A percentile compares a stretch with the other conserved stretches of the same genome.
Conservation (phyloP, 148 eudicot species). For the Polygonum aviculare region DNA sequence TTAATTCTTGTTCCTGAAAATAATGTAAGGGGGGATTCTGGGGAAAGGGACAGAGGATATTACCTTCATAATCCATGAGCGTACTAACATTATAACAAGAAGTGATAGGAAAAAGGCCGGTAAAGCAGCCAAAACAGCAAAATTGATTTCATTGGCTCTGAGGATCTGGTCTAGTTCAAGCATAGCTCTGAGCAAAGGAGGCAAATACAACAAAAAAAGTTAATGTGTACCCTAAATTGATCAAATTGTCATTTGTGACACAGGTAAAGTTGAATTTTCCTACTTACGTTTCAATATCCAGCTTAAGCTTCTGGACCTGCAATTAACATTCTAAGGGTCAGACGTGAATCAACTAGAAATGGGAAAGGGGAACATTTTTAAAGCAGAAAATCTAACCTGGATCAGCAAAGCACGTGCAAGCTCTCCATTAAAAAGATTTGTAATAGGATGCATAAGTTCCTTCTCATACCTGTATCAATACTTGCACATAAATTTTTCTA, state of each 20-base stretch:
- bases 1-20: neutral
- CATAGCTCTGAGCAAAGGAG: slow-evolving; percentile 68
- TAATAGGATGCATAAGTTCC: slow-evolving; percentile 86
- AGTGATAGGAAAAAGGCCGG: slow-evolving; percentile 74
- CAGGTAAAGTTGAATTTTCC: neutral
- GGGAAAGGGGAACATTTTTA: neutral
- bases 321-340: slow-evolving; percentile 17
- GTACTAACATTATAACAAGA: slow-evolving; percentile 49
- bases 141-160: slow-evolving; percentile 97
- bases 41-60: neutral
- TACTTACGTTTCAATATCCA: slow-evolving; percentile 96
- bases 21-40: neutral
- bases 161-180: slow-evolving; percentile 97
- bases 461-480: slow-evolving; percentile 71
- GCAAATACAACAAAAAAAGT: neutral
- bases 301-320: slow-evolving; percentile 98
- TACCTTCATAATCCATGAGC: slow-evolving; percentile 92
- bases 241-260: slow-evolving; percentile 3
- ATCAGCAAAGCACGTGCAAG: slow-evolving; percentile 90
- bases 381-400: slow-evolving; percentile 47
- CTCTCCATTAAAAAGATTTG: slow-evolving; percentile 78
- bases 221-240: slow-evolving; percentile 10
- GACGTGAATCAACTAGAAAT: neutral
- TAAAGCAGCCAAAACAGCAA: slow-evolving; percentile 94
- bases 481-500: neutral